These are phyloP conservation scores for Beauveria asiatica DNA, from an alignment of 2,329 filamentous ascomycete genomes.

Conservation along the genomic window DNA sequence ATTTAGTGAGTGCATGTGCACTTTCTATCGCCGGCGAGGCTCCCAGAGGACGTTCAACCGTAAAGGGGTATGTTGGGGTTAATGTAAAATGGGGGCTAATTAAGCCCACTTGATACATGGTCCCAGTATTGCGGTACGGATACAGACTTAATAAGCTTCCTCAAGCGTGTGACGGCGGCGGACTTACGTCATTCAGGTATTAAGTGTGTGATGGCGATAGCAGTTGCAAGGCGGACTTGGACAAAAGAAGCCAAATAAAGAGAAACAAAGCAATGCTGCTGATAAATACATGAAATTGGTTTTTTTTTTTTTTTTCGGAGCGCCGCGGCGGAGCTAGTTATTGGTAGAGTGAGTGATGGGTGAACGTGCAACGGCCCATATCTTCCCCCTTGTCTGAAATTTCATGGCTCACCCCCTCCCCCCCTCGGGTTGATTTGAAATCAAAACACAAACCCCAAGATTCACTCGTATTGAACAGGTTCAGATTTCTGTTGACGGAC, in stretches of 20 bases:
- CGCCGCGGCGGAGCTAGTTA: neutral
- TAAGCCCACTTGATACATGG: no score
- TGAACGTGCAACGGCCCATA: neutral
- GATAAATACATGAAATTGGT: no score
- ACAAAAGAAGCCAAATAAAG: neutral
- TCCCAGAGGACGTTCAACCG: no score
- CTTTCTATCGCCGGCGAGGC: neutral
- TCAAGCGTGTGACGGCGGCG: no score
- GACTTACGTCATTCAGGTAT: no score
- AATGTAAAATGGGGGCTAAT: neutral
- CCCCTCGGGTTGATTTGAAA: neutral
- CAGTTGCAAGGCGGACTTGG: no score
- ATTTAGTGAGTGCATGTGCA: neutral
- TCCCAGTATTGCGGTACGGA: no score
- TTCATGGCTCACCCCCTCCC: neutral
- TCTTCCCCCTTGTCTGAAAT: neutral
- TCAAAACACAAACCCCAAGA: neutral
- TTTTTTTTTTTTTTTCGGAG: no score
- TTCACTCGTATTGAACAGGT: neutral
- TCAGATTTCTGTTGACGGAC: neutral
- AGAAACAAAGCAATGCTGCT: neutral
- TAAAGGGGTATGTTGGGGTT: neutral
- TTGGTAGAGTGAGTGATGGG: no score
- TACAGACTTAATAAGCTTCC: no score
- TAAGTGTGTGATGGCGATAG: no score